Base-by-base conservation (phyloP, 768 basidiomycete genomes). In the Sporobolomyces pararoseus region DNA sequence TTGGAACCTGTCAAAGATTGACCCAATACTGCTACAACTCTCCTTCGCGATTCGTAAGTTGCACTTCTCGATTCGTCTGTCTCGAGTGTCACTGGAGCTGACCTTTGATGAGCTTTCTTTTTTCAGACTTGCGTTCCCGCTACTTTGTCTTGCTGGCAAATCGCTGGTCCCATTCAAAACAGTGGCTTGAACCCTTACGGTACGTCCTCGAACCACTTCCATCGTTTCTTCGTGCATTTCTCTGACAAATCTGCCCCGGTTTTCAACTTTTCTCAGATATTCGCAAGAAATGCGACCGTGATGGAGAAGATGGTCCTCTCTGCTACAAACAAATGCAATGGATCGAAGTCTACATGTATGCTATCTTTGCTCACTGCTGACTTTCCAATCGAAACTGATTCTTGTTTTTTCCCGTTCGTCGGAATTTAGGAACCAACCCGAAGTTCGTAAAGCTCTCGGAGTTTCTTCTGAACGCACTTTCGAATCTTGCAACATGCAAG, bases 121-220 rank as follows among this genome's bases (percentile, higher is more conserved):
- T n/a, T n/a, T n/a, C 17, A 52, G 51, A 66, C 64, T 17, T 69
- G 66, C 44, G 68, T 66, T 5, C 67, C 63, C 16, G 69, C 72
- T 32, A 71, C 69, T 5, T 31, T 74, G 0, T 32, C 52, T n/a
- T 76, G 76, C 76, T 82, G 83, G 39, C 88, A 90, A 77, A 79
- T 94, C 17, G 85, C 85, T 68, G 85, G 82, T 9, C 87, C 89
- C 25, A 81, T 94, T 23, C 84, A 87, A 78, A 53, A 86, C 78
- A 81, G 83, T n/a, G 89, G 88, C 4, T 78, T 88, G 55, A 98
- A 97, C 80, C 87, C 90, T 13, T 98, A 97, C 79, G 94, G 97
- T 76, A n/a, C n/a, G n/a, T n/a, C n/a, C n/a, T n/a, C n/a, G n/a
- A n/a, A n/a, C n/a, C n/a, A n/a, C n/a, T 60, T 66, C 13, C 39